Percentiles rank a stretch among this genome's conserved stretches.
phyloP scores from a whole-genome alignment of 148 eudicot species.

The Fagopyrum esculentum region DNA sequence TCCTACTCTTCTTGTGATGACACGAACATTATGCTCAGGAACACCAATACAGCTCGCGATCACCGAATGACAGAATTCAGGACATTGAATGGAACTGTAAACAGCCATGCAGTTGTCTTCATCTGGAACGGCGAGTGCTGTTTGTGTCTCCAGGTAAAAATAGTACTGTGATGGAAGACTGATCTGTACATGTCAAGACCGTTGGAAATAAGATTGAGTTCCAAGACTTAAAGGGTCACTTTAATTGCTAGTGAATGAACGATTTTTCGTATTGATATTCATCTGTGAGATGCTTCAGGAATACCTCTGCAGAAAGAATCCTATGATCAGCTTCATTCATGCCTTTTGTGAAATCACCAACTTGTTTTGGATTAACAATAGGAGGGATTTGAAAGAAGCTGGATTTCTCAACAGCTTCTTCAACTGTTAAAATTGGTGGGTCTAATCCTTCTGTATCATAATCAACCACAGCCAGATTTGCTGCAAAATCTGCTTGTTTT shows the following conservation, averaged over 20 bases:
- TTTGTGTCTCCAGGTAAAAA: constrained; percentile 87
- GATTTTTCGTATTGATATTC: not conserved
- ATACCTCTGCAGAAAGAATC: constrained; percentile 77
- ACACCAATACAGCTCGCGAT: constrained; percentile 75
- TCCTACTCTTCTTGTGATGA: constrained; percentile 87
- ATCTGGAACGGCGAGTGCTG: constrained; percentile 85
- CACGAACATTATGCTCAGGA: constrained; percentile 85
- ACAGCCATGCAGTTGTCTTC: constrained; percentile 87
- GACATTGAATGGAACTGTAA: constrained; percentile 70
- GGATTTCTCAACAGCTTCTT: constrained; percentile 78
- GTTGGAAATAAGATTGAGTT: not conserved
- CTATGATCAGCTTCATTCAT: constrained; percentile 91
- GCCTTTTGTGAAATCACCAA: constrained; percentile 79
- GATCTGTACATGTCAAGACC: constrained; percentile 33
- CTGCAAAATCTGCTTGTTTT: constrained; percentile 68
- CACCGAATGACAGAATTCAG: constrained; percentile 53
- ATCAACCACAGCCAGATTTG: constrained; percentile 53
- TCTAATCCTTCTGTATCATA: constrained; percentile 61
- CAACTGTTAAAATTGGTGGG: constrained; percentile 79
- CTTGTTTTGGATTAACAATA: constrained; percentile 39
- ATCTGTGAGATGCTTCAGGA: not conserved
- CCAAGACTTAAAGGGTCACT: not conserved
- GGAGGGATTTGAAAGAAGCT: constrained; percentile 75
- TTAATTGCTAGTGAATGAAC: not conserved
- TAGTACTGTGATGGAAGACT: constrained; percentile 72